phyloP scores from a whole-genome alignment of 2,329 filamentous ascomycete genomes.

The Fusarium devonianum region DNA sequence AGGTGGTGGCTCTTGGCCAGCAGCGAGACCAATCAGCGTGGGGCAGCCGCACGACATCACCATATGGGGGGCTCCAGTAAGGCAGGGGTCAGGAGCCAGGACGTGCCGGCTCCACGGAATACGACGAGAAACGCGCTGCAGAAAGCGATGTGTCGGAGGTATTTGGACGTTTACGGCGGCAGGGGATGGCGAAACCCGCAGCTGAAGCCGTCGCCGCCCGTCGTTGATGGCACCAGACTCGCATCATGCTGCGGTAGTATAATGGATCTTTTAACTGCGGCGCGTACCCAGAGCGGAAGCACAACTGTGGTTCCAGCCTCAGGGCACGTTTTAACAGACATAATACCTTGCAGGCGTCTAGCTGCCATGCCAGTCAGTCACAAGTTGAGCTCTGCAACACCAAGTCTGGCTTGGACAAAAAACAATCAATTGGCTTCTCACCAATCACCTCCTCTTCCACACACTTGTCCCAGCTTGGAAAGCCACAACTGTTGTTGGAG shows the following conservation, averaged over 20 bases:
- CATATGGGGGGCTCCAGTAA: slow-evolving; percentile 23
- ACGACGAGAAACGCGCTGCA: slow-evolving; percentile 35
- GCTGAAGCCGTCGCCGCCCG: too few species aligned
- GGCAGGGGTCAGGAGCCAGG: slow-evolving; percentile 15
- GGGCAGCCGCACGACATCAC: slow-evolving; percentile 35
- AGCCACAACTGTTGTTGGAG: slow-evolving; percentile 29
- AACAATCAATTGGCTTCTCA: too few species aligned
- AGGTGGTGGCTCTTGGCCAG: slow-evolving; percentile 23
- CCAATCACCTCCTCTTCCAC: too few species aligned
- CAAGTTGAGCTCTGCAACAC: too few species aligned
- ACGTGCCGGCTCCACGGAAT: slow-evolving; percentile 20
- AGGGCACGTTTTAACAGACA: too few species aligned
- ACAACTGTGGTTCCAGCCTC: neutral
- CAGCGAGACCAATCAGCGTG: slow-evolving; percentile 33
- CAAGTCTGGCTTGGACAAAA: too few species aligned
- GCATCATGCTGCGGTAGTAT: slow-evolving; percentile 2
- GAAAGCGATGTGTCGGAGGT: slow-evolving; percentile 15
- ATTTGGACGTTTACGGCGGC: slow-evolving; percentile 9
- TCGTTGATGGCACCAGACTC: neutral
- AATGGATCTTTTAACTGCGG: slow-evolving; percentile 13
- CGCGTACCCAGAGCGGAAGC: slow-evolving; percentile 6
- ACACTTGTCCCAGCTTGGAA: slow-evolving; percentile 6
- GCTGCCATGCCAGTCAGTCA: slow-evolving; percentile 4
- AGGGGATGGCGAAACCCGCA: slow-evolving; percentile 7
- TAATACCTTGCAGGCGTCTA: slow-evolving; percentile 5